Base-by-base conservation (phyloP, 1,139 yeast genomes). In the Kodamaea alishanica region DNA sequence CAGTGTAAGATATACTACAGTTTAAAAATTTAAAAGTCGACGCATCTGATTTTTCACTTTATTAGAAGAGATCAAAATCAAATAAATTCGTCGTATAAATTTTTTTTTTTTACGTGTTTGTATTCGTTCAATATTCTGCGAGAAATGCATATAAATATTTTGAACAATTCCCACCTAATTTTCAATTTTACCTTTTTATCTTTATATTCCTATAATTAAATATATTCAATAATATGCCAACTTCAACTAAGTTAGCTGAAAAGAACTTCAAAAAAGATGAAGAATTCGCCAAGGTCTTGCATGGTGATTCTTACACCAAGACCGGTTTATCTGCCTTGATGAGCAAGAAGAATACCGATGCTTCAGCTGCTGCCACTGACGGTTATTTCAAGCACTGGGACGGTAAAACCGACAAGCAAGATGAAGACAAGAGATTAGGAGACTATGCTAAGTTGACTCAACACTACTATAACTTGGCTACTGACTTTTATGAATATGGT, bases 381-480 rank as follows among this genome's bases (percentile, higher is more conserved):
- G 96, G 95, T 42, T 92, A 92, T 67, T 84, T 92, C 77, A 85
- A 87, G 72, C 96, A 90, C 69, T 92, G 97, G 97, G 96, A 92
- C 60, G 83, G 82, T 47, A 85, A 88, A 55, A 89, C 86, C 58
- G 73, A 87, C 26, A 86, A 84, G 57, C 73, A 73, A 40, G 94
- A 85, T 42, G 92, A 84, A 60, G 73, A 78, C 49, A 77, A 79
- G 53, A 81, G 97, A 66, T 70, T 87, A 47, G 76, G 74, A 33
- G 96, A 87, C 64, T 92, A 92, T 70, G 85, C 95, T 43, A 81
- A 84, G 54, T 78, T 89, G 55, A 92, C 98, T 42, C 92, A 87
- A 64, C 96, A 94, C 60, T 92, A 89, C 75, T 92, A 92, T 73
- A 92, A 92, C 71, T 80, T 92, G 61, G 97, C 88, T 39, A 90